Evolutionary conservation across 176 grass and related monocot species (phyloP), one percentile per base, ranked within the genome.

Genomic region (Areca catechu): DNA sequence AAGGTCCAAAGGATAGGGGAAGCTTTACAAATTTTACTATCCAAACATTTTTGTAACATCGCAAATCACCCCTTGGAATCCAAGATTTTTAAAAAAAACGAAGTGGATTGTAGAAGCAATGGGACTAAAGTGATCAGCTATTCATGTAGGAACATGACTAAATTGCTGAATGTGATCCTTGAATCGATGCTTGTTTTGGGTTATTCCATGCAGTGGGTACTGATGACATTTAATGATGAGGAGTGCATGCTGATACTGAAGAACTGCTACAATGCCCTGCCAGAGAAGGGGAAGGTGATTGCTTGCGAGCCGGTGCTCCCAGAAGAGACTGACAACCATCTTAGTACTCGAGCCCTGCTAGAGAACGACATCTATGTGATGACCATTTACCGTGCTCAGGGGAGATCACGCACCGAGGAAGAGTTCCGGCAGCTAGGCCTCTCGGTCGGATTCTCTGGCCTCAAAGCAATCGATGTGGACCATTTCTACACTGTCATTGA

Each of bases 361-460:
- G 83, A 84, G 67, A 78, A 79, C 4, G 86, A 96, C 80, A 87
- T 96, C 69, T 96, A 88, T 16, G 86, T 96, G 67, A 96, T 96
- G 92, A 51, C 86, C 43, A 96, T 77, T 56, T 90, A 96, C 68
- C 52, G 80, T 30, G 90, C 83, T 0, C 83, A 77, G 61, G 83
- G 91, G 10, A 76, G 74, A 56, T 77, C 80, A 5, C 73, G 92
- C 15, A 84, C 86, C 0, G 74, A 96, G 63, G 74, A 97, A 3
- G 86, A 91, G 54, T 97, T 97, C 75, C 72, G 61, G 23, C 80
- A 65, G 49, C 80, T 97, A 5, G 83, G 86, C 2, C n/a, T 72
- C 25, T 15, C 50, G 7, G 80, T 43, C 0, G 80, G 86, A 7
- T 97, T 97, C 78, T 16, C 43, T 17, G 49, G 4, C 15, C 85